phyloP scores from a whole-genome alignment of 2,329 filamentous ascomycete genomes.

The Fusarium tuaranense region DNA sequence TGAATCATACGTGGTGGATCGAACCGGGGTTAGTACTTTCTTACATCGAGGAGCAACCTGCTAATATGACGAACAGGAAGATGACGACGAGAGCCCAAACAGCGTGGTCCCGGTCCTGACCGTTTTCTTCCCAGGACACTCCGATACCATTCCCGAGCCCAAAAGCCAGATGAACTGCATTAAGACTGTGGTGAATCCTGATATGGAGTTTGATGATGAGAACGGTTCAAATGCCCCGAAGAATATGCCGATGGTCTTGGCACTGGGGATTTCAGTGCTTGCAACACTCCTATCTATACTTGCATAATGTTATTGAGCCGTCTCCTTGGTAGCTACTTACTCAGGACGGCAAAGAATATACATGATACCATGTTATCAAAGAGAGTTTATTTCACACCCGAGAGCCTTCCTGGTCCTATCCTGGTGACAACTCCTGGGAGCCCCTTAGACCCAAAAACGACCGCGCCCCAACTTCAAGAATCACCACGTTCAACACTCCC shows the following conservation, averaged over 20 bases:
- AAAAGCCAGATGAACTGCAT: slow-evolving; percentile 25
- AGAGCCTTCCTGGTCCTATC: neutral
- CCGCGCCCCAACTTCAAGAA: neutral
- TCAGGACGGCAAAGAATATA: neutral
- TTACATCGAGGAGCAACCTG: neutral
- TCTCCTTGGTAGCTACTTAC: neutral
- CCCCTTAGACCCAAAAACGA: neutral
- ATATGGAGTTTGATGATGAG: neutral
- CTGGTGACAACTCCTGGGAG: neutral
- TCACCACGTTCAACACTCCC: neutral
- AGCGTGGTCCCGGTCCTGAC: slow-evolving; percentile 16
- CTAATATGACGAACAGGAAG: neutral
- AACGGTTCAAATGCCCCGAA: neutral
- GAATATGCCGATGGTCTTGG: neutral
- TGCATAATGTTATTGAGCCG: neutral
- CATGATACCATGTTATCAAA: neutral
- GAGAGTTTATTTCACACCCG: too few relatives aligned
- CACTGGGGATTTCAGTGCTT: neutral
- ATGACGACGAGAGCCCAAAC: neutral
- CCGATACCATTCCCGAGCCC: neutral
- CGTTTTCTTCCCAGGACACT: slow-evolving; percentile 23
- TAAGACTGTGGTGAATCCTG: slow-evolving; percentile 5
- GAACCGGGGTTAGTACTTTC: neutral
- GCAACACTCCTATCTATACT: neutral
- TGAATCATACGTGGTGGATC: neutral